These are phyloP conservation scores for Leersia perrieri DNA, from an alignment of 176 grass and related monocot species.

Conservation along the genomic window DNA sequence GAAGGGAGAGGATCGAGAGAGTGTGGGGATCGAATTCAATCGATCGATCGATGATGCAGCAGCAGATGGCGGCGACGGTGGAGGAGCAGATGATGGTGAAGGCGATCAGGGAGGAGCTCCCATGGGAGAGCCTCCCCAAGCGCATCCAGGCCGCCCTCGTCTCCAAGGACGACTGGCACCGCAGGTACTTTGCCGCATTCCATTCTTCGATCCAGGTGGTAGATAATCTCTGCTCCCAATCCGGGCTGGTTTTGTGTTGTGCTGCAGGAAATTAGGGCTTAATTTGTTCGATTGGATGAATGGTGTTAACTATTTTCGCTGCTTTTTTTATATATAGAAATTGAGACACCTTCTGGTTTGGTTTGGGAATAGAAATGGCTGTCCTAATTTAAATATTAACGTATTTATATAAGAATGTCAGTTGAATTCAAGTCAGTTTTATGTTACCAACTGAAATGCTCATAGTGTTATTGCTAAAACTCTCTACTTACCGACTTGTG, in stretches of 20 bases:
- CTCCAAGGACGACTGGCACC: slow-evolving; percentile 87
- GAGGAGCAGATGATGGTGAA: slow-evolving; percentile 94
- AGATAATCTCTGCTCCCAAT: not conserved
- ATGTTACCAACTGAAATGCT: not conserved
- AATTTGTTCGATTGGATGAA: not conserved
- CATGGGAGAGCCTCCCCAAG: slow-evolving; percentile 75
- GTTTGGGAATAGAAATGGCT: not conserved
- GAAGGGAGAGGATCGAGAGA: too few species aligned
- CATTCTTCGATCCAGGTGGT: not conserved
- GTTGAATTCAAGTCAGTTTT: not conserved
- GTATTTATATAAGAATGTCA: not conserved
- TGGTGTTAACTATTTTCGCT: not conserved
- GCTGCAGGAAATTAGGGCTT: not conserved
- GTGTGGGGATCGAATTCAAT: too few species aligned
- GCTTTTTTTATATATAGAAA: not conserved
- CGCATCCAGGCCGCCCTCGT: slow-evolving; percentile 58
- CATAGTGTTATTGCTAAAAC: too few species aligned
- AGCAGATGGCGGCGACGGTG: slow-evolving; percentile 54
- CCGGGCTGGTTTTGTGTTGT: too few species aligned
- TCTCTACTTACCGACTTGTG: not conserved
- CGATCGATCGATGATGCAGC: slow-evolving; percentile 32
- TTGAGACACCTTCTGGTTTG: not conserved
- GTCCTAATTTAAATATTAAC: not conserved
- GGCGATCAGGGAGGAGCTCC: slow-evolving; percentile 73
- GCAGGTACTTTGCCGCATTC: slow-evolving; percentile 22